Evolutionary conservation across 257 asterid species (phyloP).

Genomic region (Jacaranda mimosifolia): DNA sequence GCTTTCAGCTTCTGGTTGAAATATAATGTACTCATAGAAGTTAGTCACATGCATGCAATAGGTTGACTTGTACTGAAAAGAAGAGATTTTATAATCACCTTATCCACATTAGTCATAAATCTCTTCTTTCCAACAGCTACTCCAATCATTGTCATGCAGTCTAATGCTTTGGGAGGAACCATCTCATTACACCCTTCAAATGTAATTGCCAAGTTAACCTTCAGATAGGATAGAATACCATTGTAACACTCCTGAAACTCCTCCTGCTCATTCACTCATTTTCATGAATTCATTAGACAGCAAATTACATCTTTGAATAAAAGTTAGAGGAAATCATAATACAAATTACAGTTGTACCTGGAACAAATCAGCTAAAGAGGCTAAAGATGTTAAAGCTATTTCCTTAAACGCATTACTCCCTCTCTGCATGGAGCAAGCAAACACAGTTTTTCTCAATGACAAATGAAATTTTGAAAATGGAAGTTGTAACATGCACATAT

Average conservation of each 20-base stretch:
- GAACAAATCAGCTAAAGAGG: neutral
- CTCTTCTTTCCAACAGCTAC: neutral
- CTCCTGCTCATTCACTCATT: neutral
- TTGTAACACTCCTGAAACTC: neutral
- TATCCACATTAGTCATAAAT: neutral
- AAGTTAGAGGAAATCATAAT: neutral
- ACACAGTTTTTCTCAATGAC: neutral
- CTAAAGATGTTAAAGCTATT: neutral
- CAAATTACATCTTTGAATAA: neutral
- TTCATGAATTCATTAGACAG: neutral
- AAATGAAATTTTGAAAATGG: neutral
- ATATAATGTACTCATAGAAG: neutral
- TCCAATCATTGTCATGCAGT: neutral
- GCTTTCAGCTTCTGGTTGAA: neutral
- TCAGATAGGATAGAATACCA: neutral
- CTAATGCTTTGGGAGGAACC: neutral
- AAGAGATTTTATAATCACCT: neutral
- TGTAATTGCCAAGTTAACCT: neutral
- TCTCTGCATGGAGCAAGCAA: neutral
- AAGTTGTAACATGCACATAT: too few species aligned
- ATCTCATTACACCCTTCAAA: neutral
- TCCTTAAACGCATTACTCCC: neutral
- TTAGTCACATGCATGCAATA: too few species aligned
- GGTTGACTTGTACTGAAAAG: too few species aligned
- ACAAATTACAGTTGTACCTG: neutral